Evolutionary conservation across 352 stramenopile species (phyloP), one percentile per base, ranked within the genome.

Genomic region (Globisporangium cystogenes): DNA sequence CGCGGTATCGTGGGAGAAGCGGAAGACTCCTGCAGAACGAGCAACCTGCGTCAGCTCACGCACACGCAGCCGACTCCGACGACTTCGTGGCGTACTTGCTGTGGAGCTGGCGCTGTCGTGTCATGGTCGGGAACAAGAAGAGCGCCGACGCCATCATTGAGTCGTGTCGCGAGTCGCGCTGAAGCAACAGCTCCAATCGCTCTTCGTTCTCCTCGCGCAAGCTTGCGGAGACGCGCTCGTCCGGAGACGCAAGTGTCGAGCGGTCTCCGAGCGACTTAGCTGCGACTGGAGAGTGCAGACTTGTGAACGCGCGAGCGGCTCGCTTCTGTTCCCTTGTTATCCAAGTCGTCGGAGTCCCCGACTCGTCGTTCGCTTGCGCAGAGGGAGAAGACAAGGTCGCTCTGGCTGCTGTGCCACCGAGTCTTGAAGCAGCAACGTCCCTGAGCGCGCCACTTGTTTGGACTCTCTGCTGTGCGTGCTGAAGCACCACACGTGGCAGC

Each of bases 41-140:
- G 7, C 48, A 27, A 27, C 48, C 11, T 35, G 41, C n/a, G n/a
- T 59, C 23, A 51, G 20, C 11, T n/a, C 18, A 11, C 3, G 35
- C 33, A 52, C 39, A 56, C 23, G 11, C 10, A 46, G 43, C 18
- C 27, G 23, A 57, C 2, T n/a, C 20, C 20, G 21, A 52, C 7
- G 15, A 45, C 12, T 23, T 42, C n/a, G 15, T 27, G 7, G 63
- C 65, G 14, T 60, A 79, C 70, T 74, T 75, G 53, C 57, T 64
- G 51, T 79, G 70, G 33, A 79, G 64, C 21, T 74, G 64, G 39
- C 70, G 55, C 35, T 69, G 66, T 21, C 60, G 49, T 24, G 70
- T 79, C 57, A 79, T 62, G 1, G 70, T 76, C 29, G 64, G 67
- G 24, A 76, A 61, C 37, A 79, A 54, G 51, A 74, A 79, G 29